These are phyloP conservation scores for Phytophthora chlamydospora DNA, from an alignment of 352 stramenopile genomes.

Conservation along the genomic window DNA sequence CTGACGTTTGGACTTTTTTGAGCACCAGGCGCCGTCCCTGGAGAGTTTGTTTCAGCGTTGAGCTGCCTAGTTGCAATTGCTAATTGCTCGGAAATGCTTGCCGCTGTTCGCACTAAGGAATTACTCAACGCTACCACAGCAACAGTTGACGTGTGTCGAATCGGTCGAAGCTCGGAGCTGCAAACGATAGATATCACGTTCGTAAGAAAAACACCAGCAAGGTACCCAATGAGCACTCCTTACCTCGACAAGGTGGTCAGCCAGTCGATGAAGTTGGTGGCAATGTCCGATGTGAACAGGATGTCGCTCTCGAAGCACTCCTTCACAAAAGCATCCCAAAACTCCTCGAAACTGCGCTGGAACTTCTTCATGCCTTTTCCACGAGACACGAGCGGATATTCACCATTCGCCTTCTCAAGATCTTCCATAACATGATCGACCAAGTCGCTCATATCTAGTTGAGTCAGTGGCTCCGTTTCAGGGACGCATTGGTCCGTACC, in stretches of 20 bases:
- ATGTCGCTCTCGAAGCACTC: slow-evolving; percentile 86
- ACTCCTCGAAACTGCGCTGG: slow-evolving; percentile 66
- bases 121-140: slow-evolving; percentile 70
- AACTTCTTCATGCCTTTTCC: slow-evolving; percentile 69
- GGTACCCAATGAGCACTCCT: neutral
- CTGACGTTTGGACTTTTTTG: slow-evolving; percentile 56
- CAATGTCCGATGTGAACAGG: slow-evolving; percentile 72
- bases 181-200: slow-evolving; percentile 8
- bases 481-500: slow-evolving; percentile 56
- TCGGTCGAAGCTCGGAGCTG: slow-evolving; percentile 82
- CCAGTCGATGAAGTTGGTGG: slow-evolving; percentile 79
- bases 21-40: slow-evolving; percentile 28
- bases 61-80: slow-evolving; percentile 74
- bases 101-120: slow-evolving; percentile 60
- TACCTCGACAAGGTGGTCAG: slow-evolving; percentile 81
- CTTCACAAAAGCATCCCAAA: slow-evolving; percentile 80
- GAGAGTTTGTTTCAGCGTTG: slow-evolving; percentile 53
- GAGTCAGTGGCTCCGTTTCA: slow-evolving; percentile 56
- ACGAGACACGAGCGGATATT: slow-evolving; percentile 73
- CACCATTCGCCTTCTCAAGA: slow-evolving; percentile 60
- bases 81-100: slow-evolving; percentile 66
- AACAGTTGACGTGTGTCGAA: slow-evolving; percentile 82
- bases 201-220: slow-evolving; percentile 3
- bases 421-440: slow-evolving; percentile 72
- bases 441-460: slow-evolving; percentile 77